Evolutionary conservation across 2,329 filamentous ascomycete species (phyloP).

Genomic region (Clathrospora elynae): DNA sequence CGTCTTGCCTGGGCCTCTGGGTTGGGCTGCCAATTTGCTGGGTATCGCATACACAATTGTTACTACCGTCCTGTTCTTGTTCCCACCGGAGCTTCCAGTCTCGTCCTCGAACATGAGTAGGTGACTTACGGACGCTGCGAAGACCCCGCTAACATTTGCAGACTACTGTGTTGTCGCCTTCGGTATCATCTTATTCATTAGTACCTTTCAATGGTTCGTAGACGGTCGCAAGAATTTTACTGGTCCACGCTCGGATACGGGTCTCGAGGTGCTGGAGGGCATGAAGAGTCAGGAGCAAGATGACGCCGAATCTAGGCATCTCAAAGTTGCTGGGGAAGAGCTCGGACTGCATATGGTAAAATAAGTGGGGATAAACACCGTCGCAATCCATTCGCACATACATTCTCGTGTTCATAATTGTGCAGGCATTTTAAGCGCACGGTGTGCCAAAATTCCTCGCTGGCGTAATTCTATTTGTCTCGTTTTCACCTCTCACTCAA

Average conservation of each 20-base stretch:
- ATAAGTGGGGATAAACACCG: not conserved
- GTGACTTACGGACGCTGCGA: constrained; percentile 20
- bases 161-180: constrained; percentile 63
- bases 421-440: too few species aligned
- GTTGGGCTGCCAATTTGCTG: constrained; percentile 64
- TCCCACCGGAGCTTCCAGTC: constrained; percentile 70
- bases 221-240: constrained; percentile 66
- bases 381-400: not conserved
- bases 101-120: constrained; percentile 71
- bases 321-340: constrained; percentile 18
- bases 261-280: constrained; percentile 51
- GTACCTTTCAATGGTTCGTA: constrained; percentile 63
- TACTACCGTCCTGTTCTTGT: constrained; percentile 77
- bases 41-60: constrained; percentile 69
- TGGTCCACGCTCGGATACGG: constrained; percentile 52
- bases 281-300: constrained; percentile 30
- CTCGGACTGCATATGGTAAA: constrained; percentile 2
- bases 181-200: constrained; percentile 62
- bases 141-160: constrained; percentile 21
- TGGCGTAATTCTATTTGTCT: too few species aligned
- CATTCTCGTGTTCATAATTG: too few species aligned
- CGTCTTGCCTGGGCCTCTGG: constrained; percentile 59
- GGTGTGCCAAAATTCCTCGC: too few species aligned
- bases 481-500: too few species aligned
- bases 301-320: constrained; percentile 1